Percentiles rank a stretch among this genome's conserved stretches.
Evolutionary conservation across 2,329 filamentous ascomycete species (phyloP).

Genomic region (Colletotrichum brevisporum): DNA sequence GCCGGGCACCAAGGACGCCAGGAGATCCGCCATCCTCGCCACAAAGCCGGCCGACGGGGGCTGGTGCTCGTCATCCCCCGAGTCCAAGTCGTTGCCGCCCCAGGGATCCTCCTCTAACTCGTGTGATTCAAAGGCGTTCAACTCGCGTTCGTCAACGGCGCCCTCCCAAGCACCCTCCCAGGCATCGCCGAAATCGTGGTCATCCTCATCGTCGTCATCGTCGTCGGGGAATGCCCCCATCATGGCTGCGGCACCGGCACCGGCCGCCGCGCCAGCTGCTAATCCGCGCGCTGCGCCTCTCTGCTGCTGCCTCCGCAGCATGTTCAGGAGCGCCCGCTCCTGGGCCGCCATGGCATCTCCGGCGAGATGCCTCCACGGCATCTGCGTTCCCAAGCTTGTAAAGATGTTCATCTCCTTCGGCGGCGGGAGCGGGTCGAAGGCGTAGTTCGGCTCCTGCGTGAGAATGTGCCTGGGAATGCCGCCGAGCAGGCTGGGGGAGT

Average conservation of each 20-base stretch:
- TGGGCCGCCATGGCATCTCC: constrained; percentile 24
- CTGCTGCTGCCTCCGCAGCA: constrained; percentile 28
- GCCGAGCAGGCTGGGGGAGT: constrained; percentile 78
- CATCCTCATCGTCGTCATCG: constrained; percentile 33
- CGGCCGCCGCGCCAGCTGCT: constrained; percentile 16
- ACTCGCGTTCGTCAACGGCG: constrained; percentile 33
- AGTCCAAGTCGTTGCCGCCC: too few relatives aligned
- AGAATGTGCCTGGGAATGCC: constrained; percentile 78
- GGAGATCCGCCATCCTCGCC: constrained; percentile 28
- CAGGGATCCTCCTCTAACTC: too few relatives aligned
- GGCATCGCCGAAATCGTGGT: constrained; percentile 10
- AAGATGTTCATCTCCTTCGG: constrained; percentile 67
- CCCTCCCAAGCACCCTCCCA: constrained; percentile 40
- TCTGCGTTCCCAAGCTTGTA: constrained; percentile 56
- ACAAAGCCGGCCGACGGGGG: constrained; percentile 26
- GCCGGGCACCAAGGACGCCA: constrained; percentile 34
- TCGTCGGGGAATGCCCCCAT: constrained; percentile 37
- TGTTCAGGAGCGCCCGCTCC: constrained; percentile 24
- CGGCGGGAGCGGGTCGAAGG: constrained; percentile 88
- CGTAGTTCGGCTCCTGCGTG: constrained; percentile 74
- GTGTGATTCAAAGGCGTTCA: background rate
- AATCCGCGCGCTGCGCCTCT: constrained; percentile 11
- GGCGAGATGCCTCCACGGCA: constrained; percentile 57
- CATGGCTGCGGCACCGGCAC: constrained; percentile 17
- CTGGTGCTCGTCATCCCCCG: background rate